phyloP scores from a whole-genome alignment of 2,329 filamentous ascomycete species.

The Claviceps quebecensis region DNA sequence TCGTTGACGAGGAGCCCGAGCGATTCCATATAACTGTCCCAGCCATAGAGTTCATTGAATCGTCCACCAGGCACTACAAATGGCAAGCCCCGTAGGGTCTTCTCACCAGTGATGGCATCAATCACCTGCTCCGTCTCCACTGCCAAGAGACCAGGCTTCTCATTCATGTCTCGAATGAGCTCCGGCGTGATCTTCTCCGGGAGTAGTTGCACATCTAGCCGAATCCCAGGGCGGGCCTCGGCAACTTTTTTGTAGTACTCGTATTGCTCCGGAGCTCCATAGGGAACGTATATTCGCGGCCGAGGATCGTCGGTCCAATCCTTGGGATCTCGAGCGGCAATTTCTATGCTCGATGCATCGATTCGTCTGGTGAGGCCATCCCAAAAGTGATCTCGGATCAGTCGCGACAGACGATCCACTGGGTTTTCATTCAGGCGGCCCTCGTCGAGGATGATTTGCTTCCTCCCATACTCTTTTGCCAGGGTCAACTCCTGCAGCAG shows the following conservation, averaged over 20 bases:
- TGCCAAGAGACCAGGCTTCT: slow-evolving; percentile 77
- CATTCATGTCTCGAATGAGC: slow-evolving; percentile 69
- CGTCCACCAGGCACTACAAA: slow-evolving; percentile 96
- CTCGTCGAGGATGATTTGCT: slow-evolving; percentile 83
- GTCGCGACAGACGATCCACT: slow-evolving; percentile 69
- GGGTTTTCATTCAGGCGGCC: slow-evolving; percentile 89
- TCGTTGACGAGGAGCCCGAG: slow-evolving; percentile 78
- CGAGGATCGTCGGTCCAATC: slow-evolving; percentile 86
- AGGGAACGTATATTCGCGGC: slow-evolving; percentile 82
- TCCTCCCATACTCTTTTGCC: slow-evolving; percentile 79
- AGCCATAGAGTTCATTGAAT: slow-evolving; percentile 97
- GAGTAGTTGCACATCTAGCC: slow-evolving; percentile 73
- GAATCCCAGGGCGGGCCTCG: slow-evolving; percentile 63
- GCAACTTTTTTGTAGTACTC: slow-evolving; percentile 81
- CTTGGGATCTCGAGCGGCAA: slow-evolving; percentile 81
- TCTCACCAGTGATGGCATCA: slow-evolving; percentile 48
- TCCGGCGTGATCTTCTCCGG: slow-evolving; percentile 66
- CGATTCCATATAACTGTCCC: slow-evolving; percentile 99
- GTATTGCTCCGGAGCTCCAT: slow-evolving; percentile 71
- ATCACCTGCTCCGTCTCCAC: slow-evolving; percentile 70
- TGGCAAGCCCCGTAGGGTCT: slow-evolving; percentile 65
- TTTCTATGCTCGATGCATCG: slow-evolving; percentile 73
- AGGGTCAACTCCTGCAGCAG: slow-evolving; percentile 87
- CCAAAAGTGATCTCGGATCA: slow-evolving; percentile 90
- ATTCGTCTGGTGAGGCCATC: slow-evolving; percentile 78